These are phyloP conservation scores for Penicillium sp. DNA, from an alignment of 2,329 filamentous ascomycete species.

Conservation along the genomic window DNA sequence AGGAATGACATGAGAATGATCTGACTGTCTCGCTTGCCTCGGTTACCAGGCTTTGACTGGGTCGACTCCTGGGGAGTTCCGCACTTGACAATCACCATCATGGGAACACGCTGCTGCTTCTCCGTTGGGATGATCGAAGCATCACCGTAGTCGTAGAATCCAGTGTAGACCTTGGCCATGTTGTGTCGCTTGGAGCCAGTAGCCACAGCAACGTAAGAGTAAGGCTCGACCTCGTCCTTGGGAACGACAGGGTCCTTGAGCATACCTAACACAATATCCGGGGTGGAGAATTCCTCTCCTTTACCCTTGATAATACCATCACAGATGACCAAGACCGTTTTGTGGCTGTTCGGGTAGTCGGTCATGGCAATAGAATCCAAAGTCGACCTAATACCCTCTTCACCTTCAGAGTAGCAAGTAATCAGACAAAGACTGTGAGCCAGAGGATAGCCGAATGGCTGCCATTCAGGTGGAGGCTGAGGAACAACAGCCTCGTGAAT, in stretches of 20 bases:
- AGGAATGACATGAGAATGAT: slow-evolving; percentile 99
- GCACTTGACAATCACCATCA: slow-evolving; percentile 95
- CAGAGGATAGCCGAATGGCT: slow-evolving; percentile 92
- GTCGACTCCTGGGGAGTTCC: slow-evolving; percentile 83
- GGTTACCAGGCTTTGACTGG: slow-evolving; percentile 88
- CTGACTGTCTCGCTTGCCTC: slow-evolving; percentile 98
- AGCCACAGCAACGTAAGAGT: slow-evolving; percentile 94
- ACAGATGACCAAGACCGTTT: slow-evolving; percentile 92
- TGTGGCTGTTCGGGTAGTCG: slow-evolving; percentile 99
- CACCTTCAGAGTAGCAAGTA: slow-evolving; percentile 95
- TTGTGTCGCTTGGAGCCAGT: slow-evolving; percentile 97
- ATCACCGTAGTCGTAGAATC: slow-evolving; percentile 94
- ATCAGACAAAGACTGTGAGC: slow-evolving; percentile 93
- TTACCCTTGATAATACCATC: slow-evolving; percentile 97
- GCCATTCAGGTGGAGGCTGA: slow-evolving; percentile 94
- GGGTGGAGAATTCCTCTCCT: slow-evolving; percentile 81
- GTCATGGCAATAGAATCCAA: slow-evolving; percentile 95
- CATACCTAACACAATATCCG: slow-evolving; percentile 88
- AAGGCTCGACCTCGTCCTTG: slow-evolving; percentile 79
- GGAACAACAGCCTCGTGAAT: slow-evolving; percentile 95
- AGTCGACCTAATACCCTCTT: slow-evolving; percentile 87
- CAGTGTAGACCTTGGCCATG: slow-evolving; percentile 97
- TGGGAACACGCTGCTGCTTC: slow-evolving; percentile 94
- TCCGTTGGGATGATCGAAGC: slow-evolving; percentile 75
- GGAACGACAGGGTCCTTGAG: slow-evolving; percentile 85